Base-by-base conservation (phyloP, 2,329 filamentous ascomycete genomes). In the Trichoderma aggressivum region DNA sequence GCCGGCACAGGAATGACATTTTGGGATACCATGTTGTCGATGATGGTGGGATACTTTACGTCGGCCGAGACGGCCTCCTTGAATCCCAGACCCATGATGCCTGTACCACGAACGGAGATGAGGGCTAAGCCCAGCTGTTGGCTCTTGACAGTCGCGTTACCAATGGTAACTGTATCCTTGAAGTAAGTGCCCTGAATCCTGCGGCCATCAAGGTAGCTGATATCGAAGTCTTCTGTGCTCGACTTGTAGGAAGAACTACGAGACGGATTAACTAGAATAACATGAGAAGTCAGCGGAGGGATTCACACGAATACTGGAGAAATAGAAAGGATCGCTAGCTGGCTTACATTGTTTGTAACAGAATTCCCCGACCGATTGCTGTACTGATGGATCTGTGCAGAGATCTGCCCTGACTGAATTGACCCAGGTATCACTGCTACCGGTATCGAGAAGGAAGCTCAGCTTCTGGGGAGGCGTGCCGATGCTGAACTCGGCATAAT, bases 371-470 rank as follows among this genome's bases (percentile, higher is more conserved):
- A 81, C 81, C 4, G 74, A 30, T 3, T 47, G 28, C 74, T 86
- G 84, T 59, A 83, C 71, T 4, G 36, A 24, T 1, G 12, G 18
- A 59, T 80, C 82, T 16, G 78, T 78, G 79, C 93, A 97, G 36
- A 92, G 81, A 4, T 79, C 74, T 1, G 92, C 93, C 64, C 81
- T 81, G 16, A 85, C 83, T 5, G 90, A 88, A 73, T 86, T 80
- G 55, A 90, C 81, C 88, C 89, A 91, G 5, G 88, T 85, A 76
- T 91, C 89, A 74, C 86, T 89, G 77, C 87, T 89, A 32, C 89
- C 89, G 3, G 89, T 91, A 78, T 91, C 89, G 73, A 90, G 83
- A 67, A 87, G 82, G 75, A 91, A 82, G 67, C 79, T 82, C 63
- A 90, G 78, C 3, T 79, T 78, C 78, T 91, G 89, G 0, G 82